These are phyloP conservation scores for Saprolegnia parasitica DNA, from an alignment of 352 stramenopile species.

Conservation along the genomic window DNA sequence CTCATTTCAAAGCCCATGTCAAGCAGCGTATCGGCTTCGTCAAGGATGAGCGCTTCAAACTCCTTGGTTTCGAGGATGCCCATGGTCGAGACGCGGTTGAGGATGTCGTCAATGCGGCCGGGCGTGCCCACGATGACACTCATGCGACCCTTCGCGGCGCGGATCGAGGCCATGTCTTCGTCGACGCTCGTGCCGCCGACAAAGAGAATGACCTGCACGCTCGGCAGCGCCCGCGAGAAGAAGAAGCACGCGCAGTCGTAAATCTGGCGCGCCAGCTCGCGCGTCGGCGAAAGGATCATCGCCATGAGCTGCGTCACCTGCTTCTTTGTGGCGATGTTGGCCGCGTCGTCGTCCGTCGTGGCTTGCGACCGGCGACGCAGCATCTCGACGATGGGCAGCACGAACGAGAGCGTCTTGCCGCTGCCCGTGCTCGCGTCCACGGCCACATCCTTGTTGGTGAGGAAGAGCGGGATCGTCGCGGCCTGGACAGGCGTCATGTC, in stretches of 20 bases:
- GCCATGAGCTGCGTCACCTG: slow-evolving; percentile 63
- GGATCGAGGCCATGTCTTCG: slow-evolving; percentile 72
- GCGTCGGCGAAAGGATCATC: slow-evolving; percentile 86
- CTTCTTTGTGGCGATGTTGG: slow-evolving; percentile 49
- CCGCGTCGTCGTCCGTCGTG: slow-evolving; percentile 52
- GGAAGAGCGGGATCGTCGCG: slow-evolving; percentile 88
- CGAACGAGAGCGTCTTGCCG: slow-evolving; percentile 94
- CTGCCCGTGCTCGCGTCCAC: slow-evolving; percentile 93
- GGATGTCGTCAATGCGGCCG: slow-evolving; percentile 82
- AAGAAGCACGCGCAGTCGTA: slow-evolving; percentile 66
- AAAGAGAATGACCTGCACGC: slow-evolving; percentile 83
- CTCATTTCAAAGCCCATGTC: slow-evolving; percentile 97
- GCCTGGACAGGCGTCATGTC: slow-evolving; percentile 91
- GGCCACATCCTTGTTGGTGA: slow-evolving; percentile 92
- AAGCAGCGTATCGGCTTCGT: slow-evolving; percentile 99
- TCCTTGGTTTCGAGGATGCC: slow-evolving; percentile 83
- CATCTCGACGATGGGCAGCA: slow-evolving; percentile 92
- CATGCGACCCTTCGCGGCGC: slow-evolving; percentile 51
- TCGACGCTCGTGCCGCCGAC: slow-evolving; percentile 87
- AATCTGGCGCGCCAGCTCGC: slow-evolving; percentile 85
- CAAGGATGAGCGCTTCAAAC: slow-evolving; percentile 97
- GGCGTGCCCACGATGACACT: slow-evolving; percentile 79
- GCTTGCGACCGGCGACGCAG: slow-evolving; percentile 40
- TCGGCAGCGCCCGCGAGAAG: slow-evolving; percentile 49
- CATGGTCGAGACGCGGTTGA: slow-evolving; percentile 65